Base-by-base conservation (phyloP, 1,284 basidiomycete genomes). In the Wallemia hederae region DNA sequence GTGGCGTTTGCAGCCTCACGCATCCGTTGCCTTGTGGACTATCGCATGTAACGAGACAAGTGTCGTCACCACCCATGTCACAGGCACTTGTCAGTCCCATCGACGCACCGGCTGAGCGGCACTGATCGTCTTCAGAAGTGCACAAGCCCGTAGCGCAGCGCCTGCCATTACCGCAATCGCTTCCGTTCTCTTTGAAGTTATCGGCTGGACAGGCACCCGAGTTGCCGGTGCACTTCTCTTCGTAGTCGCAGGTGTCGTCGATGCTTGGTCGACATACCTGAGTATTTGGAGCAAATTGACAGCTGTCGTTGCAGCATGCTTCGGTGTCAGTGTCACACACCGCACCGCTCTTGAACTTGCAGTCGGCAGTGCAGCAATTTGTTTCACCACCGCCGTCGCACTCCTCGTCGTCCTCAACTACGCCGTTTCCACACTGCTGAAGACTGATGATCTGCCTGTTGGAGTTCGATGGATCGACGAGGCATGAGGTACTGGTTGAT, bases 101-200 rank as follows among this genome's bases (percentile, higher is more conserved):
- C 19, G 80, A 79, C 3, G 78, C 72, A 1, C 87, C 86, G 57
- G 81, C 77, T 33, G 73, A 75, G 69, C 79, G 76, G 69, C 88
- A 94, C 79, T 94, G 89, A 63, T 74, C 70, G 64, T 80, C 75
- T 25, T 82, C 71, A 24, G 82, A 85, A 19, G 88, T 91, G 71
- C 88, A 92, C 59, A 77, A 72, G 7, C 89, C 88, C 64, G 77
- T 80, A 0, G 88, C 86, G 70, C 89, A 91, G 24, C 77, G 75
- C 29, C 89, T 71, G 26, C 79, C 80, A 62, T 75, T 71, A 29
- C 84, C 84, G 66, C 84, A 86, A 61, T 74, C 76, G 68, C 77
- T 72, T 27, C 79, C 86, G 68, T 91, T 85, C 2, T 78, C 73
- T 27, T 75, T 72, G 28, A 79, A 76, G 29, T 75, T 66, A 67